Base-by-base conservation (phyloP, 495 filamentous ascomycete genomes). In the Penicillium canescens region DNA sequence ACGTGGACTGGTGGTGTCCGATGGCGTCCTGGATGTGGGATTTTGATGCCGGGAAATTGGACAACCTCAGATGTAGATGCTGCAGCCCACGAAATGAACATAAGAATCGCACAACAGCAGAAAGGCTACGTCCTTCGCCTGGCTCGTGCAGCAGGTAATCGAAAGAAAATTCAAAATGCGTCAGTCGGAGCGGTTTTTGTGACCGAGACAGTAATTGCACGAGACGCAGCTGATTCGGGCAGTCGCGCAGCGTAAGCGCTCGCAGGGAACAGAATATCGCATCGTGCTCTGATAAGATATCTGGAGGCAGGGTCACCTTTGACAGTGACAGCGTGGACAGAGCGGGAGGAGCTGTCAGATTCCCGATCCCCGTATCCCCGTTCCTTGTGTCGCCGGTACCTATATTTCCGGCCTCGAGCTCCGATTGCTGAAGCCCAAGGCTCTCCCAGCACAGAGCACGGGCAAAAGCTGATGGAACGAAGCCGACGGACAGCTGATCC, bases 21-120 rank as follows among this genome's bases (percentile, higher is more conserved):
- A 54, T 50, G 2, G 24, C 50, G 3, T 13, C 18, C 10, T 35
- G 14, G 6, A 54, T 34, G 6, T 33, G 33, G 16, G 21, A 21
- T 8, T 40, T 14, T 20, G 38, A 23, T 8, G 36, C 12, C 13
- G n/a, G 36, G 35, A 58, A 50, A 33, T 41, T 46, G 2, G 45
- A 58, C 13, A 53, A 20, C 18, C 35, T 49, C 6, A 58, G 24
- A 21, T 56, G 34, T 11, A 45, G 42, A 33, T 45, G 26, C n/a
- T 26, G 23, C 13, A 45, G 42, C n/a, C 42, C 42, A 21, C n/a
- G 21, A 14, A 45, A 28, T 3, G 42, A 45, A 33, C 11, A 9
- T 9, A 45, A 33, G 26, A 45, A 45, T 14, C 26, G 23, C n/a
- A 28, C 24, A 45, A 45, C 7, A 4, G 42, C 21, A 33, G 21